Conservation (phyloP, 192 early-diverging fungal genomes). For the Coemansia sp. region DNA sequence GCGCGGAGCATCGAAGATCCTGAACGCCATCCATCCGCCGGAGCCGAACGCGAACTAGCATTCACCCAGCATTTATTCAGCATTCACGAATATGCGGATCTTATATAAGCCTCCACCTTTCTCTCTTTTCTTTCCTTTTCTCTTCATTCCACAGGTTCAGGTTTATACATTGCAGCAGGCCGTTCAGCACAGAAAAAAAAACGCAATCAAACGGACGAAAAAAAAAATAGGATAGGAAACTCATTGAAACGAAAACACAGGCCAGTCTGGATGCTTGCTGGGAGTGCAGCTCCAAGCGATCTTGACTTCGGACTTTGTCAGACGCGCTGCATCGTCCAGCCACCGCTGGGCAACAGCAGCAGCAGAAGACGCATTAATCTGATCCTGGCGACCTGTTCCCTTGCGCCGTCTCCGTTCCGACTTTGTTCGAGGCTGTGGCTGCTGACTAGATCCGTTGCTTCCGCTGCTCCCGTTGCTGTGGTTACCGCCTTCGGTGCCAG, state of each 20-base stretch:
- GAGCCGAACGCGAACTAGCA: not conserved
- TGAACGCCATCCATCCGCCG: conserved; percentile 50
- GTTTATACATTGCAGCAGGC: too few relatives aligned
- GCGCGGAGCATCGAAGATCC: conserved; percentile 58
- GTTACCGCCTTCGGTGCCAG: not conserved
- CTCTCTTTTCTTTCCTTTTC: not conserved
- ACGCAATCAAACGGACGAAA: not conserved
- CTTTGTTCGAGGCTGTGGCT: conserved; percentile 1
- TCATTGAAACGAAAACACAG: conserved; percentile 18
- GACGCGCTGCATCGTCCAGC: conserved; percentile 9
- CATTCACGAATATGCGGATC: too few relatives aligned
- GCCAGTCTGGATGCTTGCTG: conserved; percentile 33
- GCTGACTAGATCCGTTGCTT: not conserved
- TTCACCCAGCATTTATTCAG: too few relatives aligned
- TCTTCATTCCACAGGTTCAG: not conserved
- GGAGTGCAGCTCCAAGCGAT: conserved; percentile 11
- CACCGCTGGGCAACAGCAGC: conserved; percentile 17
- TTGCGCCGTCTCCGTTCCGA: conserved; percentile 18
- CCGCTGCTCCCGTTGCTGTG: not conserved
- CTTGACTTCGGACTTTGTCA: conserved; percentile 6
- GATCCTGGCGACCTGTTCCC: not conserved
- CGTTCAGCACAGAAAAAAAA: too few relatives aligned
- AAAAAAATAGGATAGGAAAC: not conserved
- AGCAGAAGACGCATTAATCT: not conserved
- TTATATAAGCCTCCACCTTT: not conserved